Evolutionary conservation across 495 filamentous ascomycete species (phyloP).

Genomic region (Penicillium ochrochloron): DNA sequence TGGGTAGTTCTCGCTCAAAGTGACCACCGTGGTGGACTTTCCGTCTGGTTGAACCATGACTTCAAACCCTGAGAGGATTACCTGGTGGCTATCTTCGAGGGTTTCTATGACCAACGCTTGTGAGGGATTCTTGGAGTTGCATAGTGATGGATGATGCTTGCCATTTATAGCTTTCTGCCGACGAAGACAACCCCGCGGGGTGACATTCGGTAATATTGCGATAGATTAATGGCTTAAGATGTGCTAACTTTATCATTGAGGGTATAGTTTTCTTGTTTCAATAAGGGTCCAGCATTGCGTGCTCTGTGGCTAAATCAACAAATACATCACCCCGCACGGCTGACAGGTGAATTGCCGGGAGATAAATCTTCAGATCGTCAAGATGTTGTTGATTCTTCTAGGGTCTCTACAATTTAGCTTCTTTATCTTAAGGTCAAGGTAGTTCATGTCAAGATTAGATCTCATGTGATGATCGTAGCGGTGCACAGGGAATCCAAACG

Average conservation of each 20-base stretch:
- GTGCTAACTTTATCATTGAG: background rate
- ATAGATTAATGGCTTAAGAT: slow-evolving; percentile 3
- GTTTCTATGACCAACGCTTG: background rate
- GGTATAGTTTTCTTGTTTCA: background rate
- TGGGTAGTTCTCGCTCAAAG: background rate
- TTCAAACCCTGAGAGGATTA: background rate
- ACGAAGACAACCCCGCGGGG: background rate
- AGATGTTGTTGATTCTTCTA: background rate
- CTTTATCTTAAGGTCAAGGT: no score
- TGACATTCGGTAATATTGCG: background rate
- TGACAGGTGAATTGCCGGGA: background rate
- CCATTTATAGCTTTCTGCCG: background rate
- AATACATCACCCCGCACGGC: background rate
- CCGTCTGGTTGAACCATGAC: background rate
- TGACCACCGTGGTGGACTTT: background rate
- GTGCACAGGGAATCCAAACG: background rate
- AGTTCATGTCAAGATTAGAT: no score
- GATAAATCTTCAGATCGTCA: background rate
- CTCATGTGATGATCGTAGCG: no score
- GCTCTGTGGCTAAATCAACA: background rate
- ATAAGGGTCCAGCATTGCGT: slow-evolving; percentile 1
- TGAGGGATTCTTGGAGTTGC: background rate
- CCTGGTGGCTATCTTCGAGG: background rate
- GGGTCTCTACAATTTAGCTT: no score
- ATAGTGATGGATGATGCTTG: background rate